These are phyloP conservation scores for Colletotrichum sp. DNA, from an alignment of 2,329 filamentous ascomycete species.

Conservation along the genomic window DNA sequence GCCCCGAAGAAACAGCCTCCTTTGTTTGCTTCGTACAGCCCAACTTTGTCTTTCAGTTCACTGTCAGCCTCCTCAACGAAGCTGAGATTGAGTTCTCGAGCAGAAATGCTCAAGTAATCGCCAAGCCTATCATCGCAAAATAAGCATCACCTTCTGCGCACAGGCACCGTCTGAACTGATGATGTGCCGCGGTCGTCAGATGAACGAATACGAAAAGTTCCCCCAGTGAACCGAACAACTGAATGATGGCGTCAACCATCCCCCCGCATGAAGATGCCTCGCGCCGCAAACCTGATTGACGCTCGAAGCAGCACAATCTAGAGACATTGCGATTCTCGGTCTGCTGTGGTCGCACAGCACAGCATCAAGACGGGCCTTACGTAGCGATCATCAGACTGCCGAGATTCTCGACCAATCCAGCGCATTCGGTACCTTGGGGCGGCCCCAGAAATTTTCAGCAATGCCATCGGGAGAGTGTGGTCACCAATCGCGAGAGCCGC, in stretches of 20 bases:
- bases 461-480: background rate
- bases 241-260: background rate
- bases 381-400: background rate
- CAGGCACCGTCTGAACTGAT: background rate
- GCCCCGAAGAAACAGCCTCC: background rate
- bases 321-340: background rate
- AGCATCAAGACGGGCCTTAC: background rate
- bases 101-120: background rate
- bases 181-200: background rate
- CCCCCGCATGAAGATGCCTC: background rate
- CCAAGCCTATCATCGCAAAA: background rate
- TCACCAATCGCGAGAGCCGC: background rate
- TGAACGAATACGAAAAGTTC: background rate
- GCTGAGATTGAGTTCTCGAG: background rate
- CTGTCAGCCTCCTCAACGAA: rapidly evolving
- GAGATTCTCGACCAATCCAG: background rate
- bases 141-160: background rate
- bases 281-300: background rate
- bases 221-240: background rate
- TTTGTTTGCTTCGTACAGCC: background rate
- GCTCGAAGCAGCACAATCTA: background rate
- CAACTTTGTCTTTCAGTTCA: background rate
- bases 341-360: background rate
- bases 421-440: background rate
- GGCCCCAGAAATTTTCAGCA: background rate